phyloP scores from a whole-genome alignment of 148 eudicot species.

The Rhododendron vialii region DNA sequence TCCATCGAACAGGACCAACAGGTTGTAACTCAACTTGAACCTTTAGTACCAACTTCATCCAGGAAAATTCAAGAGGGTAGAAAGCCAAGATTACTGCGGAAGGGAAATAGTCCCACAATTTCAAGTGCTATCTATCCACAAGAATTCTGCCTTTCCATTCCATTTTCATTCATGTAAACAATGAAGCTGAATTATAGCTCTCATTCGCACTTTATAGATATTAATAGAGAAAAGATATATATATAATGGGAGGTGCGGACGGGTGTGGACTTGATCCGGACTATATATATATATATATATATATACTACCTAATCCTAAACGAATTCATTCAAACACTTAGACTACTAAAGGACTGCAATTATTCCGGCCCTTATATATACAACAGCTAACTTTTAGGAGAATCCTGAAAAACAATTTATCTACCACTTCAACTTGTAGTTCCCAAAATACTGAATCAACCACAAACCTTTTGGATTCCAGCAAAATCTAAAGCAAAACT shows the following conservation, averaged over 20 bases:
- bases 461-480: background rate
- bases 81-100: background rate
- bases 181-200: background rate
- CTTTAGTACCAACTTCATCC: background rate
- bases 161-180: background rate
- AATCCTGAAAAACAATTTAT: background rate
- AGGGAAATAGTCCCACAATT: background rate
- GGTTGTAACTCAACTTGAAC: background rate
- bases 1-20: background rate
- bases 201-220: background rate
- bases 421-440: background rate
- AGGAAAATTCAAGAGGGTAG: background rate
- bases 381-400: background rate
- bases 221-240: background rate
- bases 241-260: too few relatives aligned
- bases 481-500: background rate
- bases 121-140: background rate
- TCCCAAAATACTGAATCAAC: background rate
- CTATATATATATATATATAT: background rate
- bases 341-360: background rate
- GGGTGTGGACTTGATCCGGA: too few relatives aligned
- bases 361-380: background rate
- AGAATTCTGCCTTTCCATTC: background rate
- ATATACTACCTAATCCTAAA: background rate
- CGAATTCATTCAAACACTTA: background rate